Evolutionary conservation across 2,329 filamentous ascomycete genomes (phyloP).

Genomic region (Diaporthe capsici): DNA sequence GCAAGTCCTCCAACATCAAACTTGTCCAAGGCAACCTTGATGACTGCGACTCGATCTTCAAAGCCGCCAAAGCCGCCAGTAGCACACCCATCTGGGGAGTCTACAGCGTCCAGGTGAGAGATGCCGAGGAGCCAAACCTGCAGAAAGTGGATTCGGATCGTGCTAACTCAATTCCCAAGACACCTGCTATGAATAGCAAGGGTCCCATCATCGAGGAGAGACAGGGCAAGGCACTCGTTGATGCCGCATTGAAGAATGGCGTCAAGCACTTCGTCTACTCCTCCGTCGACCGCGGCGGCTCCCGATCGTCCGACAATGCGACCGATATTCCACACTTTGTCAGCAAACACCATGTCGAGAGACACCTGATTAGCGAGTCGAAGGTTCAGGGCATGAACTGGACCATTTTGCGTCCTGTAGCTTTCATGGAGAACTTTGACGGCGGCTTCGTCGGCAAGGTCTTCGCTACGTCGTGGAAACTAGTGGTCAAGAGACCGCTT

Average conservation of each 20-base stretch:
- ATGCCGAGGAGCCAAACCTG: too few relatives aligned
- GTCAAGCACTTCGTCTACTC: constrained; percentile 75
- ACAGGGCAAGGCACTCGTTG: constrained; percentile 68
- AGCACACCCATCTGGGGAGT: background rate
- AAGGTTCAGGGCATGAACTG: constrained; percentile 63
- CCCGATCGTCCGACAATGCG: constrained; percentile 61
- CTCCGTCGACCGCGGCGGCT: constrained; percentile 74
- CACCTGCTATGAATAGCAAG: background rate
- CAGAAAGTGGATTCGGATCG: too few relatives aligned
- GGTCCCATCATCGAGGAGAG: background rate
- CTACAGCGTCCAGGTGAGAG: background rate
- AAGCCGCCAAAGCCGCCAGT: background rate
- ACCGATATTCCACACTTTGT: constrained; percentile 74
- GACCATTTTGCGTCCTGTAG: constrained; percentile 73
- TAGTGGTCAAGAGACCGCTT: constrained; percentile 51
- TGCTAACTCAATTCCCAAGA: background rate
- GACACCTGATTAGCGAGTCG: constrained; percentile 65
- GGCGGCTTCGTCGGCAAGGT: constrained; percentile 53
- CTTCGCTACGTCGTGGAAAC: constrained; percentile 52
- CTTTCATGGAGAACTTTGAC: constrained; percentile 71
- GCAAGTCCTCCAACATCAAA: background rate
- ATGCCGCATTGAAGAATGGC: constrained; percentile 67
- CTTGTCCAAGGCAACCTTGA: background rate
- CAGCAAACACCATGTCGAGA: constrained; percentile 73
- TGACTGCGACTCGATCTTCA: background rate